Percentiles rank a stretch among this genome's conserved stretches.
Evolutionary conservation across 495 filamentous ascomycete genomes (phyloP).

Genomic region (Annulohypoxylon maeteangense): DNA sequence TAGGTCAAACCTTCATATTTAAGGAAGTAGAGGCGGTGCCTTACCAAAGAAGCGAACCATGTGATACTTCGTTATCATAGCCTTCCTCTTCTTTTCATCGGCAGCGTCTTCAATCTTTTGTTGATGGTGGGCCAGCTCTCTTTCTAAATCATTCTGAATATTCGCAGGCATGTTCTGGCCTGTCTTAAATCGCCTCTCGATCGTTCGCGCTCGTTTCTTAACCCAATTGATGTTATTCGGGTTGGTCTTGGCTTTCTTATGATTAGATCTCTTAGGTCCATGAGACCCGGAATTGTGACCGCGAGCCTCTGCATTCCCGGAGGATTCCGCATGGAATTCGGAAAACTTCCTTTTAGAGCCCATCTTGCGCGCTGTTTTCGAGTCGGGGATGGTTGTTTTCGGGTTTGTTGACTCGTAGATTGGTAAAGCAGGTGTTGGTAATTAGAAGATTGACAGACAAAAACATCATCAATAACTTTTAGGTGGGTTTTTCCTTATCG

Average conservation of each 20-base stretch:
- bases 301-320: slow-evolving; percentile 29
- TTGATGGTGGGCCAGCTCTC: slow-evolving; percentile 80
- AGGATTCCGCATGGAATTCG: slow-evolving; percentile 42
- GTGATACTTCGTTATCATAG: slow-evolving; percentile 88
- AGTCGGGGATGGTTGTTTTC: neutral
- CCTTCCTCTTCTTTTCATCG: slow-evolving; percentile 68
- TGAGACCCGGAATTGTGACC: slow-evolving; percentile 41
- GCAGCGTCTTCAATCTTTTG: slow-evolving; percentile 70
- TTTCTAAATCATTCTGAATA: slow-evolving; percentile 78
- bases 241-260: slow-evolving; percentile 41
- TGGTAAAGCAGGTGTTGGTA: neutral
- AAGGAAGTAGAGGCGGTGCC: slow-evolving; percentile 19
- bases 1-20: neutral
- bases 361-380: slow-evolving; percentile 39
- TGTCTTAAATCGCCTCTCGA: slow-evolving; percentile 69
- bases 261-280: slow-evolving; percentile 46
- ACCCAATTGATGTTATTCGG: slow-evolving; percentile 53
- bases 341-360: slow-evolving; percentile 48
- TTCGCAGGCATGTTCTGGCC: slow-evolving; percentile 74
- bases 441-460: neutral
- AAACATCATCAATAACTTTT: slow-evolving; percentile 4
- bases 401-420: neutral
- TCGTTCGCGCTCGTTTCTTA: slow-evolving; percentile 70
- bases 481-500: slow-evolving; percentile 6
- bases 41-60: slow-evolving; percentile 91